Conservation (phyloP, 73 alveolate species). For the Effrenium voratum region DNA sequence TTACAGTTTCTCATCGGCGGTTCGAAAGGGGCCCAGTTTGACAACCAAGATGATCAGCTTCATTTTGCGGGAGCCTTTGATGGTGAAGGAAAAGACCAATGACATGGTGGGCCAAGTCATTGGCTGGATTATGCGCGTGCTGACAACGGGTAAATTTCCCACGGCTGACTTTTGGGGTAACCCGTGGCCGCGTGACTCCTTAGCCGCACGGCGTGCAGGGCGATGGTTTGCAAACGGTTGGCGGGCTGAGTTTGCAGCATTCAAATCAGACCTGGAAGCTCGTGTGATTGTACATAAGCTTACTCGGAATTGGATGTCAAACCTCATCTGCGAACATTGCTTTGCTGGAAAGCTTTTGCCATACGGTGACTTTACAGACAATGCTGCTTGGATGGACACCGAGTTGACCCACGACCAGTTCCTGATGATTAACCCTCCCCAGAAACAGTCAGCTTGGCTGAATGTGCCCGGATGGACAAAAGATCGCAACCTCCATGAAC, state of each 20-base stretch:
- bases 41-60: background rate
- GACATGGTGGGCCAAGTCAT: background rate
- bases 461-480: conserved; percentile 37
- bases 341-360: background rate
- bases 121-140: background rate
- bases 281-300: conserved; percentile 4
- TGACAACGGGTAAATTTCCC: conserved; percentile 6
- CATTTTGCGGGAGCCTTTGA: background rate
- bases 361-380: background rate
- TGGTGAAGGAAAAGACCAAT: background rate
- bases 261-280: conserved; percentile 19
- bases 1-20: background rate
- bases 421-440: background rate
- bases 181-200: background rate
- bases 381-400: background rate
- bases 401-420: background rate
- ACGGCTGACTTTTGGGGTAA: background rate
- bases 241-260: background rate
- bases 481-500: conserved; percentile 5
- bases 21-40: background rate
- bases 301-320: background rate
- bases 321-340: conserved; percentile 34
- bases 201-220: background rate
- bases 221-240: background rate
- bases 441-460: background rate